Percentiles rank a stretch among this genome's conserved stretches.
Evolutionary conservation across 1,139 yeast genomes (phyloP).

Genomic region (Nakaseomyces glabratus): DNA sequence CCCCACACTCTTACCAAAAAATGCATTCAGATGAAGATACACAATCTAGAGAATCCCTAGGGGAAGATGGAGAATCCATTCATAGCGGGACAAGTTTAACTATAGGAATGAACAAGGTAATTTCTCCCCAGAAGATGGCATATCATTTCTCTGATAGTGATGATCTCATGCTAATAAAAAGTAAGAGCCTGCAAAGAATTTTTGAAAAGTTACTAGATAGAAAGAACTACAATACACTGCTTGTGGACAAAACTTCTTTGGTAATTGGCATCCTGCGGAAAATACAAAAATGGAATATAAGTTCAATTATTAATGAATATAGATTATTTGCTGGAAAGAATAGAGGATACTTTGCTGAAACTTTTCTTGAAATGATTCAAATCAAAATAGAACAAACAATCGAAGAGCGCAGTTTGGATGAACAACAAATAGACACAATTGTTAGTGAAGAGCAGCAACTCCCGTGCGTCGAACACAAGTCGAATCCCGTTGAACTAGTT

Average conservation of each 20-base stretch:
- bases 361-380: slow-evolving; percentile 64
- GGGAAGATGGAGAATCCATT: too few species aligned
- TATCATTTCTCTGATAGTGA: slow-evolving; percentile 35
- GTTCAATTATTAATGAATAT: slow-evolving; percentile 77
- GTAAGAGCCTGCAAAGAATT: slow-evolving; percentile 46
- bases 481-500: slow-evolving; percentile 14
- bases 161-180: slow-evolving; percentile 66
- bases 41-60: slow-evolving; percentile 10
- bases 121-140: neutral
- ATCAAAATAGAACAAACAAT: slow-evolving; percentile 38
- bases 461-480: slow-evolving; percentile 5
- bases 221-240: slow-evolving; percentile 55
- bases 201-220: slow-evolving; percentile 55
- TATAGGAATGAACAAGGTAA: too few species aligned
- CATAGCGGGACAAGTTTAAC: too few species aligned
- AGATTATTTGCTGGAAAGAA: slow-evolving; percentile 67
- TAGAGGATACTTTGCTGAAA: slow-evolving; percentile 71
- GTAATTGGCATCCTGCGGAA: slow-evolving; percentile 72
- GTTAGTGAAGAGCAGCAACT: slow-evolving; percentile 6
- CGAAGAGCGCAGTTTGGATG: slow-evolving; percentile 11
- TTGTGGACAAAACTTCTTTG: slow-evolving; percentile 75
- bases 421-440: slow-evolving; percentile 4
- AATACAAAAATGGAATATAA: slow-evolving; percentile 81
- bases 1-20: slow-evolving; percentile 6
- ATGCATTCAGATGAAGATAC: slow-evolving; percentile 10